These are phyloP conservation scores for Suillus occidentalis DNA, from an alignment of 768 basidiomycete species.

Conservation along the genomic window DNA sequence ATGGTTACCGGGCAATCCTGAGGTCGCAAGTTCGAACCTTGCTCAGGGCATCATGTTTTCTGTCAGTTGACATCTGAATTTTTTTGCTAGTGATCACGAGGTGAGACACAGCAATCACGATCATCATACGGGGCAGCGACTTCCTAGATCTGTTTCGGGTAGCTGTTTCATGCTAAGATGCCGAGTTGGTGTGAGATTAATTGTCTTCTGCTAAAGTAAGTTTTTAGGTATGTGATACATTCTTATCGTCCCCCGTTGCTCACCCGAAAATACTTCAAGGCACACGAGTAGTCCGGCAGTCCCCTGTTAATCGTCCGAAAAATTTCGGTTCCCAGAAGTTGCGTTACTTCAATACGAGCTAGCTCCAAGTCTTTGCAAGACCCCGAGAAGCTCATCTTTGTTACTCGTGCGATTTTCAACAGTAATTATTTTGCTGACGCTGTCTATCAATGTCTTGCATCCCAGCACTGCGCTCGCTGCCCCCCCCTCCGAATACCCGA, in stretches of 20 bases:
- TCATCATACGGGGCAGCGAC: background rate
- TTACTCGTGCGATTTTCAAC: too few species aligned
- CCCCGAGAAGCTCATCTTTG: background rate
- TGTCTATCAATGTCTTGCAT: too few species aligned
- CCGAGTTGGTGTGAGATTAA: background rate
- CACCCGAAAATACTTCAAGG: too few species aligned
- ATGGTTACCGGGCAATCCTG: slow-evolving; percentile 41
- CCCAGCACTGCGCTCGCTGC: background rate
- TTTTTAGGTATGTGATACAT: background rate
- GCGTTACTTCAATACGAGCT: background rate
- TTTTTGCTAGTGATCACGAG: background rate
- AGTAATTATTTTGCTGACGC: too few species aligned
- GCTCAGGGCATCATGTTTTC: slow-evolving; percentile 42
- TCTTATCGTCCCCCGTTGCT: too few species aligned
- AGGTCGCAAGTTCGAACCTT: slow-evolving; percentile 65
- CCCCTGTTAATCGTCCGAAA: too few species aligned
- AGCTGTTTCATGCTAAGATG: background rate
- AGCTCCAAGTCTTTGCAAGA: background rate
- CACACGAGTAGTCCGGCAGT: too few species aligned
- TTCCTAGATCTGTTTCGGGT: too few species aligned
- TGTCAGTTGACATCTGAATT: background rate
- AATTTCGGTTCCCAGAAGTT: too few species aligned
- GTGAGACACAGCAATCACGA: too few species aligned
- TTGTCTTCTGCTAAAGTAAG: too few species aligned
- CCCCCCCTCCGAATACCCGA: background rate